These are phyloP conservation scores for Chlamydomonas reinhardtii DNA, from an alignment of 163 green algal genomes.

Conservation along the genomic window DNA sequence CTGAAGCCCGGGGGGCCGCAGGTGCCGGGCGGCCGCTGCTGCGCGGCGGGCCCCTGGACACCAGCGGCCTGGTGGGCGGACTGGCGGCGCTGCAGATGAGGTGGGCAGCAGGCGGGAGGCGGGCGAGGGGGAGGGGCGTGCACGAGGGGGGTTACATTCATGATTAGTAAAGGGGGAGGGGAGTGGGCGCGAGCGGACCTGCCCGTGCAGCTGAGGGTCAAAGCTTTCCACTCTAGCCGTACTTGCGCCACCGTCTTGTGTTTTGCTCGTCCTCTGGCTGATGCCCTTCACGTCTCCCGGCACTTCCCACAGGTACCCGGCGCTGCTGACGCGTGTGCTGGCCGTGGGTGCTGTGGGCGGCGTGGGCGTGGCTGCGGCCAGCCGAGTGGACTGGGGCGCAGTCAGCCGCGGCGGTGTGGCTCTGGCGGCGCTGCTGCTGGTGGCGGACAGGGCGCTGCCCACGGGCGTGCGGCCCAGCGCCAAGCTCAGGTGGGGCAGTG, in stretches of 20 bases:
- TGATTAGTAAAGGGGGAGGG: too few species aligned
- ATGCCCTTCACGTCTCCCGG: too few species aligned
- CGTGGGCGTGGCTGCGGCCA: not conserved
- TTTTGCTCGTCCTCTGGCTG: too few species aligned
- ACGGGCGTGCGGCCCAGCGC: not conserved
- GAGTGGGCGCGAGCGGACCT: too few species aligned
- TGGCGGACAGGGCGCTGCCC: constrained; percentile 24
- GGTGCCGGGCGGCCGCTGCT: not conserved
- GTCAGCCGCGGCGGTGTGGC: not conserved
- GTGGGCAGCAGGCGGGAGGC: not conserved
- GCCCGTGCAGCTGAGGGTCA: too few species aligned
- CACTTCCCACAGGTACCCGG: constrained; percentile 8
- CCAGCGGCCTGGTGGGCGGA: not conserved
- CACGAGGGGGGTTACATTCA: too few species aligned
- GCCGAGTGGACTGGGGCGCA: constrained; percentile 2
- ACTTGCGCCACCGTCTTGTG: too few species aligned
- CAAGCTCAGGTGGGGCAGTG: constrained; percentile 8
- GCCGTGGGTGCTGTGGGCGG: not conserved
- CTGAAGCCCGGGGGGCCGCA: not conserved
- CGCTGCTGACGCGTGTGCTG: constrained; percentile 14
- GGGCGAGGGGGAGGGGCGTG: too few species aligned
- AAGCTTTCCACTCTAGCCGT: too few species aligned
- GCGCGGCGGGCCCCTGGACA: not conserved
- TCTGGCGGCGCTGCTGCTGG: constrained; percentile 24
- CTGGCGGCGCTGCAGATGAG: not conserved